These are phyloP conservation scores for Sugiyamaella xylanicola DNA, from an alignment of 1,139 yeast species.

Conservation along the genomic window DNA sequence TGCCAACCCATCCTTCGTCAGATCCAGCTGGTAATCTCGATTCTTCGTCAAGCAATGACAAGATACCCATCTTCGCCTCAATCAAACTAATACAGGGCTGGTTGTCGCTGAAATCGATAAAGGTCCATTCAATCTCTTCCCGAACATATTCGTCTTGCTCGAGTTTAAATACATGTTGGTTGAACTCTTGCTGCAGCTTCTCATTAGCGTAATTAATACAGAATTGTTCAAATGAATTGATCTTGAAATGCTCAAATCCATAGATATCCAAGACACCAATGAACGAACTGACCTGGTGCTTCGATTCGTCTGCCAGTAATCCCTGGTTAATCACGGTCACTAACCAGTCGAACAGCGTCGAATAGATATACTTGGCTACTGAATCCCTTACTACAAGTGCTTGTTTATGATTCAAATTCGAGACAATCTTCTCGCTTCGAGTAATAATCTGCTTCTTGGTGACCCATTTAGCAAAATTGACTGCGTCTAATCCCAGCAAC, in stretches of 20 bases:
- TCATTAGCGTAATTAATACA: conserved; percentile 98
- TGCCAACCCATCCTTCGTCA: conserved; percentile 90
- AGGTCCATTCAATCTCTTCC: conserved; percentile 96
- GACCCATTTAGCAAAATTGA: conserved; percentile 84
- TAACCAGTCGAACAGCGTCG: conserved; percentile 94
- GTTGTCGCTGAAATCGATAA: conserved; percentile 93
- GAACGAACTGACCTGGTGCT: conserved; percentile 62
- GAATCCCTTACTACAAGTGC: conserved; percentile 94
- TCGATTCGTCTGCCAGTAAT: conserved; percentile 66
- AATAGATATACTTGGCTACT: conserved; percentile 89
- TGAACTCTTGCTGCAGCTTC: conserved; percentile 95
- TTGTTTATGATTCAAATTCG: conserved; percentile 80
- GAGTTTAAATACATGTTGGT: conserved; percentile 93
- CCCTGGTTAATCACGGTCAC: conserved; percentile 81
- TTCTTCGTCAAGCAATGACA: conserved; percentile 91
- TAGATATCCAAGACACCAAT: conserved; percentile 97
- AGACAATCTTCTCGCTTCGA: conserved; percentile 87
- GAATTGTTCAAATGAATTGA: conserved; percentile 93
- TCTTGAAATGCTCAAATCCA: conserved; percentile 95
- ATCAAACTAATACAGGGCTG: conserved; percentile 96
- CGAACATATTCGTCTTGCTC: conserved; percentile 94
- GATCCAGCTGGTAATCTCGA: conserved; percentile 92
- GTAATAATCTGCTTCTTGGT: conserved; percentile 90
- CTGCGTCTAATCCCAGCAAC: conserved; percentile 77
- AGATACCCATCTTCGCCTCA: conserved; percentile 85